Evolutionary conservation across 768 basidiomycete species (phyloP).

Genomic region (Collybia sordida): DNA sequence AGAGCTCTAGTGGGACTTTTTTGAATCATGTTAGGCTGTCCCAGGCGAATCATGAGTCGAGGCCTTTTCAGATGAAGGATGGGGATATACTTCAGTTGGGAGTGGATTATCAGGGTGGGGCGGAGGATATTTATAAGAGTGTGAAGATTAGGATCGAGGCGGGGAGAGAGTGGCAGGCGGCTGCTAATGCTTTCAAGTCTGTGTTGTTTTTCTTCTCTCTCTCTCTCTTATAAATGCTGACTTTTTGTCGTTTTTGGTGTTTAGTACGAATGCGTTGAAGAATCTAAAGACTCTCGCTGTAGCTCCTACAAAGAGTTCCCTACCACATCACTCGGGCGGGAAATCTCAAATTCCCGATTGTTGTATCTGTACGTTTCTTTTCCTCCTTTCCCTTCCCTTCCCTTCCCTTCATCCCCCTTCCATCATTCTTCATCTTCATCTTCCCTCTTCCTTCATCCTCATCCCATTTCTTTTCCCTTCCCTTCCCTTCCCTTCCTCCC

Average conservation of each 20-base stretch:
- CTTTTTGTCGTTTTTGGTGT: conserved; percentile 1
- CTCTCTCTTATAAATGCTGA: too few relatives aligned
- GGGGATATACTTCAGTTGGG: conserved; percentile 95
- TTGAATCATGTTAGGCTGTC: conserved; percentile 92
- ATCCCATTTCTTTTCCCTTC: too few relatives aligned
- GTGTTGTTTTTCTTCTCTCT: conserved; percentile 13
- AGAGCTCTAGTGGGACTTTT: conserved; percentile 89
- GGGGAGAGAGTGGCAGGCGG: conserved; percentile 85
- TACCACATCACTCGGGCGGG: conserved; percentile 7
- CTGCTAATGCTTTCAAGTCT: conserved; percentile 89
- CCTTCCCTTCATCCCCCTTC: background rate
- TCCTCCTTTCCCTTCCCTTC: background rate
- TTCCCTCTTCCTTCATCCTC: too few relatives aligned
- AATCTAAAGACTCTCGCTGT: conserved; percentile 75
- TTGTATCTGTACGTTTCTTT: conserved; percentile 76
- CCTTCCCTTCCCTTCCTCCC: too few relatives aligned
- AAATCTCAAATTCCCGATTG: conserved; percentile 71
- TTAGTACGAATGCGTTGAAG: conserved; percentile 66
- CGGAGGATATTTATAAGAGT: conserved; percentile 95
- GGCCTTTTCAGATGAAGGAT: conserved; percentile 79
- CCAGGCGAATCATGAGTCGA: conserved; percentile 77
- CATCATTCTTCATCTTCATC: too few relatives aligned
- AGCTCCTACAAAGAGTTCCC: conserved; percentile 17
- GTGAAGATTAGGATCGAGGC: conserved; percentile 95
- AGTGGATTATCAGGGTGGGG: conserved; percentile 96